Evolutionary conservation across 768 basidiomycete species (phyloP).

Genomic region (Kockovaella imperatae): DNA sequence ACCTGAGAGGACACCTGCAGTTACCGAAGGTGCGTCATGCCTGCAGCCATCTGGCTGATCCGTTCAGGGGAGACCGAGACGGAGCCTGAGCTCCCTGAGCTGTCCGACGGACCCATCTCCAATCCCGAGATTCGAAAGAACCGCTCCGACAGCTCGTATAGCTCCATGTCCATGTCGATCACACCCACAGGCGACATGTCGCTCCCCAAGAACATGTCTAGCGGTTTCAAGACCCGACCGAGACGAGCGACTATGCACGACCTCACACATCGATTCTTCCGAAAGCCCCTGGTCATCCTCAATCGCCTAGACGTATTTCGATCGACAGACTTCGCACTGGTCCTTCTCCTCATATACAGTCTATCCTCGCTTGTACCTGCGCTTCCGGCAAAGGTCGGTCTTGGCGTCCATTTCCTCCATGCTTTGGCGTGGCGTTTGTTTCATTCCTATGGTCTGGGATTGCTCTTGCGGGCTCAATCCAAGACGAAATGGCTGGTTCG

Average conservation of each 20-base stretch:
- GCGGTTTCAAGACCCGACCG: conserved; percentile 21
- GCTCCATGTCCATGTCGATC: conserved; percentile 11
- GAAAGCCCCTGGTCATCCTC: conserved; percentile 73
- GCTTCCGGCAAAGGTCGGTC: conserved; percentile 53
- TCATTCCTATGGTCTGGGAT: conserved; percentile 79
- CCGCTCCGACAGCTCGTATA: conserved; percentile 29
- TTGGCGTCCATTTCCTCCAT: conserved; percentile 63
- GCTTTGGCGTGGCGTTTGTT: conserved; percentile 77
- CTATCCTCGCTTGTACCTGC: conserved; percentile 56
- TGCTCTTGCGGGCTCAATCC: conserved; percentile 75
- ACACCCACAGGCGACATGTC: not conserved
- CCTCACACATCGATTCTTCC: conserved; percentile 79
- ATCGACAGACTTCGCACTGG: conserved; percentile 75
- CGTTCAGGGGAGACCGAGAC: conserved; percentile 36
- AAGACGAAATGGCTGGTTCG: conserved; percentile 79
- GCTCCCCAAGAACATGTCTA: conserved; percentile 1
- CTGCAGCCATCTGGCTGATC: not conserved
- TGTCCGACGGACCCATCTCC: conserved; percentile 6
- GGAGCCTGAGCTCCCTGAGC: conserved; percentile 34
- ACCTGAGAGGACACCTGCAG: conserved; percentile 31
- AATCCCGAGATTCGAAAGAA: conserved; percentile 11
- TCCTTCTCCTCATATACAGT: conserved; percentile 65
- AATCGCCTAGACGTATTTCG: conserved; percentile 76
- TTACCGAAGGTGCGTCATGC: conserved; percentile 39
- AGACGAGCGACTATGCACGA: conserved; percentile 67